A percentile compares a stretch with the other conserved stretches of the same genome.
Conservation (phyloP, 352 stramenopile genomes). For the Pythium chondricola region DNA sequence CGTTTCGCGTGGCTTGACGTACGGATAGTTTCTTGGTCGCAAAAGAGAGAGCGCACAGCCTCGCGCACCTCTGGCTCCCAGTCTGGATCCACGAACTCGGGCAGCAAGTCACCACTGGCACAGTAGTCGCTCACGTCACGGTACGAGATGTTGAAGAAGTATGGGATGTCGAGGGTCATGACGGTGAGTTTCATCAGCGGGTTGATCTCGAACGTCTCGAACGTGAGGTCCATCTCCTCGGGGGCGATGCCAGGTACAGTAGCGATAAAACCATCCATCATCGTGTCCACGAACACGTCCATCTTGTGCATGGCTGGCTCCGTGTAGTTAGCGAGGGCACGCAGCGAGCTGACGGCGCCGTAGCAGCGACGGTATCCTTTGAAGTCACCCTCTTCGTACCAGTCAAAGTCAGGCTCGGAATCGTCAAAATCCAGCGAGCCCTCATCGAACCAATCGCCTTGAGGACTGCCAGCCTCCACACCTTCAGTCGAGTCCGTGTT, state of each 20-base stretch:
- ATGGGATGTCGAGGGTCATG: slow-evolving; percentile 32
- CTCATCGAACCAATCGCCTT: too few species aligned
- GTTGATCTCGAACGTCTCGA: slow-evolving; percentile 29
- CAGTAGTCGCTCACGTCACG: slow-evolving; percentile 23
- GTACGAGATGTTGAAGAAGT: slow-evolving; percentile 20
- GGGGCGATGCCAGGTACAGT: slow-evolving; percentile 21
- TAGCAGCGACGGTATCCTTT: slow-evolving; percentile 22
- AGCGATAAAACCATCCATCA: slow-evolving; percentile 20
- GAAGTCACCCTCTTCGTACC: slow-evolving; percentile 13
- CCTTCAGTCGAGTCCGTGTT: too few species aligned
- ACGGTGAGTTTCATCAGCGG: slow-evolving; percentile 27
- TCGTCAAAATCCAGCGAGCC: too few species aligned
- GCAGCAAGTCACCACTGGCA: slow-evolving; percentile 10
- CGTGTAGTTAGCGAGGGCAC: slow-evolving; percentile 18
- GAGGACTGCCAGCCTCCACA: too few species aligned
- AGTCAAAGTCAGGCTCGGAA: background rate
- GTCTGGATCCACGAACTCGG: background rate
- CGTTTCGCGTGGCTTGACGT: slow-evolving; percentile 14
- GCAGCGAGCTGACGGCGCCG: slow-evolving; percentile 26
- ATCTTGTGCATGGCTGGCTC: slow-evolving; percentile 24
- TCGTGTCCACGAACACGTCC: slow-evolving; percentile 14
- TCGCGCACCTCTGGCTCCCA: background rate
- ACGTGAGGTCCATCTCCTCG: slow-evolving; percentile 16
- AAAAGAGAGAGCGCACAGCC: slow-evolving; percentile 7
- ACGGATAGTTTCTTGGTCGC: slow-evolving; percentile 29